phyloP scores from a whole-genome alignment of 2,329 filamentous ascomycete species.

The Westerdykella sp. region DNA sequence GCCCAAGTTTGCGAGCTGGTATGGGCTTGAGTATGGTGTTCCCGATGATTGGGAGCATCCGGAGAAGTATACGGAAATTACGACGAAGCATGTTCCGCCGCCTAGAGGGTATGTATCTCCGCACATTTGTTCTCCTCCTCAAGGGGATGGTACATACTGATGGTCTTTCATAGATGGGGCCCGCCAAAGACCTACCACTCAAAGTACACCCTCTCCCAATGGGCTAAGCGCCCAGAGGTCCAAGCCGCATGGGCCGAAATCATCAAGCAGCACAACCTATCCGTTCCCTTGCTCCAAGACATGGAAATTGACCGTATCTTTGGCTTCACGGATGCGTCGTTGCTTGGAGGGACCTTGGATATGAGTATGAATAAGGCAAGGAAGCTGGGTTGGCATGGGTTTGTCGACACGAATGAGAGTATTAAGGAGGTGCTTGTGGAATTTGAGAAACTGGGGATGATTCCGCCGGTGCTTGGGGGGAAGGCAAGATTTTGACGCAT shows the following conservation, averaged over 20 bases:
- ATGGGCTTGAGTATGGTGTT: constrained; percentile 35
- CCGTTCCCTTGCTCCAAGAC: constrained; percentile 35
- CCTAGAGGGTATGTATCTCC: constrained; percentile 18
- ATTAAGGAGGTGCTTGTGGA: constrained; percentile 40
- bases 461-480: constrained; percentile 27
- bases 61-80: constrained; percentile 13
- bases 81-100: constrained; percentile 23
- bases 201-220: constrained; percentile 41
- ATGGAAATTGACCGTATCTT: constrained; percentile 44
- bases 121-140: background rate
- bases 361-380: constrained; percentile 42
- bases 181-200: constrained; percentile 36
- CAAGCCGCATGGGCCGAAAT: constrained; percentile 43
- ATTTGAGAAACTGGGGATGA: constrained; percentile 41
- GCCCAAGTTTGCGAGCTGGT: constrained; percentile 44
- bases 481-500: background rate
- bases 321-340: constrained; percentile 40
- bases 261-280: constrained; percentile 37
- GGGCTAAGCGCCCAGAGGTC: constrained; percentile 43
- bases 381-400: constrained; percentile 44
- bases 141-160: background rate
- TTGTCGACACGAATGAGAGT: constrained; percentile 42
- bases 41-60: constrained; percentile 17
- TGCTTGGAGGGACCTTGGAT: constrained; percentile 27
- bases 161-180: constrained; percentile 38